Evolutionary conservation across 768 basidiomycete species (phyloP), one percentile per base, ranked within the genome.

Genomic region (Trametes sanguinea): DNA sequence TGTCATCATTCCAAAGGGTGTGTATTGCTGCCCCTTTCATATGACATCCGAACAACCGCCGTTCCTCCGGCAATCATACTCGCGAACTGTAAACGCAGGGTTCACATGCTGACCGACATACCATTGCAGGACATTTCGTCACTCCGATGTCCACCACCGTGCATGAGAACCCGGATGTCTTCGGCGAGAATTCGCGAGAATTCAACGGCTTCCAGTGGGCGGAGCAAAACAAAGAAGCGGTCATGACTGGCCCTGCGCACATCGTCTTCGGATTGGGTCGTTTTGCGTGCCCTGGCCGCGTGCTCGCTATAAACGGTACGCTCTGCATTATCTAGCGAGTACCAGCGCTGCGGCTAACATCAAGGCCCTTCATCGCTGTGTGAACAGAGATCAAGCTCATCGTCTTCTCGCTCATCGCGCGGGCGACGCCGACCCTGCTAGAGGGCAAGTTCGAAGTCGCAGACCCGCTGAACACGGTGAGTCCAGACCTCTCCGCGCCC

Each of bases 201-300:
- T 75, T 76, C 62, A 61, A 71, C 16, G 72, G 72, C 4, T 67
- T 72, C 50, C 65, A 71, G 29, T 76, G 73, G 74, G 68, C 70
- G 1, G 73, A 73, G 17, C 59, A 37, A 39, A 67, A 62, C 53
- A 71, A 67, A 35, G 72, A 68, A 5, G 74, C 75, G 0, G 67
- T 71, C 16, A 75, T 73, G 71, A 68, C 66, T 30, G 71, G 71
- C 30, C 58, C 68, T 4, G 67, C 67, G 0, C 74, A 75, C 54
- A 67, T 74, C 32, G 66, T 72, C n/a, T 76, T 76, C 54, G 75
- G 75, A 7, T 51, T 75, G 39, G 73, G 71, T 27, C 63, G 71
- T n/a, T 76, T 74, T 70, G 73, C 73, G 0, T 76, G 75, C 60
- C 74, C 75, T 3, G 75, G 75, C 0, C 68, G 73, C 8, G 64